Evolutionary conservation across 768 basidiomycete genomes (phyloP).

Genomic region (Mycena galopus): DNA sequence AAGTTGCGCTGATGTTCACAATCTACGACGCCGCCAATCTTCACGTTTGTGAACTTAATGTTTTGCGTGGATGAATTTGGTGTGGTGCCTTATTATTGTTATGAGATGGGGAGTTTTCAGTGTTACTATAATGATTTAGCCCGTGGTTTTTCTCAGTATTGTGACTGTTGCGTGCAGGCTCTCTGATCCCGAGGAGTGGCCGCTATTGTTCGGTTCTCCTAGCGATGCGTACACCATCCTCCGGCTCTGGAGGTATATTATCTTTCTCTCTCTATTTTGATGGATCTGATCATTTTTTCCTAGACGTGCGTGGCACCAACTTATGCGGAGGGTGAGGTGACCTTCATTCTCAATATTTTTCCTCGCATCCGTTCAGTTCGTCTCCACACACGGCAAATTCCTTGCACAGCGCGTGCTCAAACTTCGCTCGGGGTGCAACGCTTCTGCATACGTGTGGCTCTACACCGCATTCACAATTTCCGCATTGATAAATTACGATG

Average conservation of each 20-base stretch:
- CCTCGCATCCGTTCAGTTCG: too few relatives aligned
- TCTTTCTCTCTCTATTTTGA: too few relatives aligned
- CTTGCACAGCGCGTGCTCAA: too few relatives aligned
- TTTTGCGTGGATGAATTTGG: conserved; percentile 30
- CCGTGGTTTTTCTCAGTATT: conserved; percentile 34
- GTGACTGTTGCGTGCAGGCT: conserved; percentile 42
- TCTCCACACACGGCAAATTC: too few relatives aligned
- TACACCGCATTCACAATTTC: conserved; percentile 52
- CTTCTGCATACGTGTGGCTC: conserved; percentile 47
- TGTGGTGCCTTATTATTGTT: conserved; percentile 29
- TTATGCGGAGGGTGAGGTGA: conserved; percentile 20
- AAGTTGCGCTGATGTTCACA: conserved; percentile 30
- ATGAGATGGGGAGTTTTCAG: conserved; percentile 18
- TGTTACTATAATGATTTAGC: conserved; percentile 18
- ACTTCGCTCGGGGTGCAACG: conserved; percentile 41
- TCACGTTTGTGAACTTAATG: conserved; percentile 36
- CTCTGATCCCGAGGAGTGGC: conserved; percentile 53
- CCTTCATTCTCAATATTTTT: too few relatives aligned
- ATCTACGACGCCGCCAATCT: conserved; percentile 40
- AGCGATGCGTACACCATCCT: conserved; percentile 54
- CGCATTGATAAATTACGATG: conserved; percentile 49
- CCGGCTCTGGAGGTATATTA: conserved; percentile 54
- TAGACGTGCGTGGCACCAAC: conserved; percentile 27
- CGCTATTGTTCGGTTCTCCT: conserved; percentile 49
- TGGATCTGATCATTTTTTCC: neutral